phyloP scores from a whole-genome alignment of 768 basidiomycete species.

The Dictyophora rubrovolvata region DNA sequence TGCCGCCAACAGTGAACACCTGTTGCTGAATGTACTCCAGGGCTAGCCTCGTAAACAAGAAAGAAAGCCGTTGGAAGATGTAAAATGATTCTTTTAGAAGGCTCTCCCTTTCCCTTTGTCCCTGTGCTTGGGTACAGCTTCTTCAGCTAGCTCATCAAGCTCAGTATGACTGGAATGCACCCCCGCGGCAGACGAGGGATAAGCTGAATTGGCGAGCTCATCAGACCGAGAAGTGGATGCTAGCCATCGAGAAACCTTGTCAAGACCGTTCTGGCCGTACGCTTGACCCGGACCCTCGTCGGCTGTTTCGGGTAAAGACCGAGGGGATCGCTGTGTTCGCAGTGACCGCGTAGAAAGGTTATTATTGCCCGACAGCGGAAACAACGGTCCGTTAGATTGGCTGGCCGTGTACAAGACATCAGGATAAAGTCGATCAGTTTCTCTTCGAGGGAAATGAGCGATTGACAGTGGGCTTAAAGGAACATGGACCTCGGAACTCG shows the following conservation, averaged over 20 bases:
- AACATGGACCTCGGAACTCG: not conserved
- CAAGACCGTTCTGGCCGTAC: not conserved
- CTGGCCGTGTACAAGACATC: not conserved
- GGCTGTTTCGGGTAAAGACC: not conserved
- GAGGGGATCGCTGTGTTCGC: not conserved
- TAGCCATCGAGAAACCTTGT: not conserved
- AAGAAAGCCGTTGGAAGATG: not conserved
- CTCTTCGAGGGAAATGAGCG: too few relatives aligned
- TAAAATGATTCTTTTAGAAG: not conserved
- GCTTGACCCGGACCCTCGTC: not conserved
- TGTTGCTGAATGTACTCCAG: not conserved
- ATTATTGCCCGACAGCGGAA: not conserved
- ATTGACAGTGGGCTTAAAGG: not conserved
- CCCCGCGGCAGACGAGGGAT: not conserved
- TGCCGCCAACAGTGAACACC: not conserved
- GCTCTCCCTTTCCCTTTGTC: not conserved
- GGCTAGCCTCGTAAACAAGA: not conserved
- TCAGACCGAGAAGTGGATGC: not conserved
- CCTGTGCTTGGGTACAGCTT: not conserved
- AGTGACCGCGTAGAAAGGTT: not conserved
- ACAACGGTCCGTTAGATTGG: not conserved
- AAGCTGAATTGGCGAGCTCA: not conserved
- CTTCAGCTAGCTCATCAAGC: not conserved
- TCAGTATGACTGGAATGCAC: not conserved
- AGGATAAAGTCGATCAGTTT: not conserved